Evolutionary conservation across 2,329 filamentous ascomycete genomes (phyloP).

Genomic region (Coniella lustricola): DNA sequence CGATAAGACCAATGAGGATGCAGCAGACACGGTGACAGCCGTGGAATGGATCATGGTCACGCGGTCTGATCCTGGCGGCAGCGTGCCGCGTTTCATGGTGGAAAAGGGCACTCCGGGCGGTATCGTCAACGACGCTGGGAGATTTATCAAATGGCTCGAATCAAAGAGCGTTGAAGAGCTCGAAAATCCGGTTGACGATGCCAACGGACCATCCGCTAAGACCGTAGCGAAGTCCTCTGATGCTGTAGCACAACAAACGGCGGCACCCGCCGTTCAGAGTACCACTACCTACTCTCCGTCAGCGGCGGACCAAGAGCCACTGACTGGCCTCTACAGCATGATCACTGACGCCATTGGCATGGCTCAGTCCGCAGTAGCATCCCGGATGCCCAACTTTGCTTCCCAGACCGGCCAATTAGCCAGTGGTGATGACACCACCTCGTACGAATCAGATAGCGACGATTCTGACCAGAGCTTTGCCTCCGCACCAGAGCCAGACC

Average conservation of each 20-base stretch:
- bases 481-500: conserved; percentile 36
- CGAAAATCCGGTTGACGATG: conserved; percentile 19
- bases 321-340: conserved; percentile 48
- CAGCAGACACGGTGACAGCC: conserved; percentile 29
- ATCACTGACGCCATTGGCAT: conserved; percentile 45
- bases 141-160: conserved; percentile 70
- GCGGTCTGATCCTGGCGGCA: conserved; percentile 79
- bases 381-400: conserved; percentile 28
- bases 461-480: conserved; percentile 41
- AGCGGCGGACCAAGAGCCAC: conserved; percentile 21
- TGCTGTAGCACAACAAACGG: not conserved
- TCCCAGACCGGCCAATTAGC: conserved; percentile 21
- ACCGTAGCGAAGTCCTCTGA: conserved; percentile 25
- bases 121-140: conserved; percentile 70
- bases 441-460: conserved; percentile 25
- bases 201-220: conserved; percentile 22
- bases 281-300: not conserved
- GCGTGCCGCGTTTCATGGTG: conserved; percentile 84
- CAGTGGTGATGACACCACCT: conserved; percentile 26
- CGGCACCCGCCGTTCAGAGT: conserved; percentile 11
- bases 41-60: conserved; percentile 94
- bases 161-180: conserved; percentile 32
- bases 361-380: conserved; percentile 41
- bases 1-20: conserved; percentile 5
- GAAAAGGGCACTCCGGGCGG: conserved; percentile 78